These are phyloP conservation scores for Solanum rostratum DNA, from an alignment of 257 asterid genomes.

Conservation along the genomic window DNA sequence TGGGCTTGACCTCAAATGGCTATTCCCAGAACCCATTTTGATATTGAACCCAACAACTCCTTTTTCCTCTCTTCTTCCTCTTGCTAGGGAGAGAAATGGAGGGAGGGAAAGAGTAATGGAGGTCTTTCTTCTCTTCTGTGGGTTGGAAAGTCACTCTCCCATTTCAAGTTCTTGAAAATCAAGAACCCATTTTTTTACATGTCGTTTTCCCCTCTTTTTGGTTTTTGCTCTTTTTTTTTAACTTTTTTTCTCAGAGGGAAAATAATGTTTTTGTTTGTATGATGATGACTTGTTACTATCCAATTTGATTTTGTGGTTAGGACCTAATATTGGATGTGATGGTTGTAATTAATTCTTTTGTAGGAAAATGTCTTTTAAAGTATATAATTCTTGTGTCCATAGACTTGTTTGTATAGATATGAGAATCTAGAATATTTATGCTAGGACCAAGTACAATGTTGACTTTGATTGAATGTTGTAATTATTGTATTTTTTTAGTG, in stretches of 20 bases:
- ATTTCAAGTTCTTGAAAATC: neutral
- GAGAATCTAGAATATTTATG: neutral
- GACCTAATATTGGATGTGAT: neutral
- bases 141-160: constrained; percentile 5
- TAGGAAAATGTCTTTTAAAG: neutral
- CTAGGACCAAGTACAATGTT: neutral
- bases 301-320: neutral
- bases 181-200: neutral
- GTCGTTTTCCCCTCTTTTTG: neutral
- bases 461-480: neutral
- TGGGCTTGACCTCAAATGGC: constrained; percentile 12
- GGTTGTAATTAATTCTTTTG: neutral
- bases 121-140: neutral
- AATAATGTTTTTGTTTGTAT: neutral
- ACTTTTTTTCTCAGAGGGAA: neutral
- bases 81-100: neutral
- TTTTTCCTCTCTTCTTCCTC: neutral
- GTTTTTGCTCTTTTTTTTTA: neutral
- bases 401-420: neutral
- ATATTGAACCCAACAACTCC: neutral
- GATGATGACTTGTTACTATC: neutral
- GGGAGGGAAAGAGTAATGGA: neutral
- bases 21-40: constrained; percentile 22
- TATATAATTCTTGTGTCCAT: neutral
- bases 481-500: too few relatives aligned